Evolutionary conservation across 1,284 basidiomycete genomes (phyloP).

Genomic region (Cutaneotrichosporon sp.): DNA sequence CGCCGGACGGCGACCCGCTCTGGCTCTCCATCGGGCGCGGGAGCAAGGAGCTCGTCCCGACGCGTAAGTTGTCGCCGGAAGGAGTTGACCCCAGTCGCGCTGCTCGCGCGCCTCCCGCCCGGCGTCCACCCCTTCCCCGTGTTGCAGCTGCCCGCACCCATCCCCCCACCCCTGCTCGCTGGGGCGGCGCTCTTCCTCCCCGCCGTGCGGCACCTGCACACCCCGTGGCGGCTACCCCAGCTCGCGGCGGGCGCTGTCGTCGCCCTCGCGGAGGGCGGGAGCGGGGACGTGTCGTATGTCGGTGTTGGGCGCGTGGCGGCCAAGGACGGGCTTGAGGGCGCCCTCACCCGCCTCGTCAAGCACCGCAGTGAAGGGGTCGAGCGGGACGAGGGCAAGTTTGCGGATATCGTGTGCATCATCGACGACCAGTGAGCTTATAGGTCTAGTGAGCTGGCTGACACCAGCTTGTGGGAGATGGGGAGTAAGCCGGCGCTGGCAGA

Average conservation of each 20-base stretch:
- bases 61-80: slow-evolving; percentile 54
- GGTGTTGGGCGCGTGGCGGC: slow-evolving; percentile 47
- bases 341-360: slow-evolving; percentile 32
- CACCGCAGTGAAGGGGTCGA: slow-evolving; percentile 36
- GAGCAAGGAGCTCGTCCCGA: slow-evolving; percentile 65
- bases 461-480: slow-evolving; percentile 49
- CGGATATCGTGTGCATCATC: slow-evolving; percentile 48
- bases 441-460: slow-evolving; percentile 18
- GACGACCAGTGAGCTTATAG: slow-evolving; percentile 47
- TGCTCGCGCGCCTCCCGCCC: slow-evolving; percentile 28
- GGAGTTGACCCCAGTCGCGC: slow-evolving; percentile 44
- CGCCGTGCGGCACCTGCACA: slow-evolving; percentile 44
- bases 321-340: slow-evolving; percentile 42
- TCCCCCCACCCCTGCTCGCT: slow-evolving; percentile 53
- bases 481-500: slow-evolving; percentile 32
- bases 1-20: slow-evolving; percentile 70
- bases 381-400: slow-evolving; percentile 49
- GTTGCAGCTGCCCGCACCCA: slow-evolving; percentile 45
- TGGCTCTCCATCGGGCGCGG: slow-evolving; percentile 71
- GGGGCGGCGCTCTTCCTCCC: slow-evolving; percentile 57
- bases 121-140: slow-evolving; percentile 35
- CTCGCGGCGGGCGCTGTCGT: slow-evolving; percentile 41
- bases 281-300: slow-evolving; percentile 37
- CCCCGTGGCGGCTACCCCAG: slow-evolving; percentile 45
- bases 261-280: slow-evolving; percentile 33